Conservation (phyloP, 441 rosid genomes). For the Adansonia gregorii region DNA sequence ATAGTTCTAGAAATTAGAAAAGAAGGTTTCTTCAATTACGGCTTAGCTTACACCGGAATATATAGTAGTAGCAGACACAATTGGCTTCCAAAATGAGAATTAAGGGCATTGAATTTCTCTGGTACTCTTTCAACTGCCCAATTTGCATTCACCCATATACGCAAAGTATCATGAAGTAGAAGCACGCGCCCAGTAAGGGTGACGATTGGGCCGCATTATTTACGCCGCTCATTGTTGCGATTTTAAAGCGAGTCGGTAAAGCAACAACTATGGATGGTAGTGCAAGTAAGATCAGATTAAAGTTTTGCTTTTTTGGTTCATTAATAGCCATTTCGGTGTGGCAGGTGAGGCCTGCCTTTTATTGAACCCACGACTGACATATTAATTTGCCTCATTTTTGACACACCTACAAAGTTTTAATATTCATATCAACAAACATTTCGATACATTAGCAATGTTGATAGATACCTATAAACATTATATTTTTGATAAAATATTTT, state of each 20-base stretch:
- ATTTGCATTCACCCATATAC: neutral
- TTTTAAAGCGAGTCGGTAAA: slow-evolving; percentile 21
- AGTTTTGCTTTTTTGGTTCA: neutral
- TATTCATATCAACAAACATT: neutral
- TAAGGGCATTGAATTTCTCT: slow-evolving; percentile 40
- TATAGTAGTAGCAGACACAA: slow-evolving; percentile 11
- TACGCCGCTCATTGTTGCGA: slow-evolving; percentile 8
- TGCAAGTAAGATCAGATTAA: neutral
- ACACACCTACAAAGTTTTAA: neutral
- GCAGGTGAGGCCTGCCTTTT: neutral
- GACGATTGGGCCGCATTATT: slow-evolving; percentile 11
- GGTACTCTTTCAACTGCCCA: slow-evolving; percentile 38
- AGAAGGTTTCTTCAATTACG: neutral
- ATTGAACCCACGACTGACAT: neutral
- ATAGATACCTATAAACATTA: too few relatives aligned
- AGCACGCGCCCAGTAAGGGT: neutral
- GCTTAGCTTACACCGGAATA: slow-evolving; percentile 8
- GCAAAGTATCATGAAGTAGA: neutral
- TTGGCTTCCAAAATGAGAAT: neutral
- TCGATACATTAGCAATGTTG: too few relatives aligned
- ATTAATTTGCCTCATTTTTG: neutral
- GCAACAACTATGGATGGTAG: neutral
- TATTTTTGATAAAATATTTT: too few relatives aligned
- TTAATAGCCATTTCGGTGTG: slow-evolving; percentile 20
- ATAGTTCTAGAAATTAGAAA: neutral